Evolutionary conservation across 805 yeast genomes (phyloP).

Genomic region (Saturnispora sekii): DNA sequence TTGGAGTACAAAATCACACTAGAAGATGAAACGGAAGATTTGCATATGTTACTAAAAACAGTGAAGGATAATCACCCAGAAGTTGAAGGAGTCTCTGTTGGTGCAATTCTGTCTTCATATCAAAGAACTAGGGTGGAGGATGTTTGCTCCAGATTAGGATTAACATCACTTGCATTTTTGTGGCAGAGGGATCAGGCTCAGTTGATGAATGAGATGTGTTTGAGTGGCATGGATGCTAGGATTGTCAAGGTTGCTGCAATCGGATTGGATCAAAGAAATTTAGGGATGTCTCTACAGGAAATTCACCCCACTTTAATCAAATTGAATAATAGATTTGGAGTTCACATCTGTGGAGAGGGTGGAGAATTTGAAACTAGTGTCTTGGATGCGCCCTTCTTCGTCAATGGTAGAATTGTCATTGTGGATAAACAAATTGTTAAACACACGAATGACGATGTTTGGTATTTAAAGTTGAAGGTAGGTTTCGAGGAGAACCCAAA

Average conservation of each 20-base stretch:
- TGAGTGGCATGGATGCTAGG: slow-evolving; percentile 62
- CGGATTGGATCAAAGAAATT: slow-evolving; percentile 58
- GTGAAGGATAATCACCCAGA: slow-evolving; percentile 56
- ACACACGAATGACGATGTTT: slow-evolving; percentile 59
- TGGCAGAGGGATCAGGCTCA: slow-evolving; percentile 87
- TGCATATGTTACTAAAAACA: slow-evolving; percentile 40
- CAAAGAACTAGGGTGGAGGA: slow-evolving; percentile 91
- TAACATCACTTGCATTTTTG: slow-evolving; percentile 63
- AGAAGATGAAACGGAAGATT: slow-evolving; percentile 84
- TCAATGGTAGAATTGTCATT: slow-evolving; percentile 38
- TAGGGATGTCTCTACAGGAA: slow-evolving; percentile 60
- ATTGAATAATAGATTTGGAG: slow-evolving; percentile 59
- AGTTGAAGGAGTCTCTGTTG: slow-evolving; percentile 80
- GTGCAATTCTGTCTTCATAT: slow-evolving; percentile 92
- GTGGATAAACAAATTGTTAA: slow-evolving; percentile 31
- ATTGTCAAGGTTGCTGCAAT: slow-evolving; percentile 89
- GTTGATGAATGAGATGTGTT: slow-evolving; percentile 74
- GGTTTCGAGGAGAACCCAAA: slow-evolving; percentile 29
- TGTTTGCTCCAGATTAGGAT: slow-evolving; percentile 66
- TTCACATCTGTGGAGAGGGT: slow-evolving; percentile 97
- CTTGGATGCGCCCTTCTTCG: slow-evolving; percentile 80
- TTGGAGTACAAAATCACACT: slow-evolving; percentile 62
- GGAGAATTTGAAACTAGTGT: slow-evolving; percentile 96
- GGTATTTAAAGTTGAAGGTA: slow-evolving; percentile 50
- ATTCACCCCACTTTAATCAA: slow-evolving; percentile 47